Conservation (phyloP, 1,284 basidiomycete genomes). For the Phenoliferia sp. region DNA sequence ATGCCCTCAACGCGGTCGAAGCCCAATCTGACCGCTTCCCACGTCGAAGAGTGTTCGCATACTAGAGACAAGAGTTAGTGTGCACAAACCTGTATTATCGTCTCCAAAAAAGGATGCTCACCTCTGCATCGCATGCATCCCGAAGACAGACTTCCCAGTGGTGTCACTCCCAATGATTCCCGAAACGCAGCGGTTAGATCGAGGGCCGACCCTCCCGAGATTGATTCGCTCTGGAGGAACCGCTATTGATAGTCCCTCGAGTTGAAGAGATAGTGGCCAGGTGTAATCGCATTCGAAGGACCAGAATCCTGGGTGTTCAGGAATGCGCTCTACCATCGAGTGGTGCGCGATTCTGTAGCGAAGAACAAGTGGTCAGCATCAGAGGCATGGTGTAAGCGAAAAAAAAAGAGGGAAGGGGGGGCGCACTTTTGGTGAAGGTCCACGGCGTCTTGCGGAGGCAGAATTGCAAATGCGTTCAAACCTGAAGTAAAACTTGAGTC, state of each 20-base stretch:
- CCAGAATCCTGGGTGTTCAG: not conserved
- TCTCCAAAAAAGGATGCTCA: not conserved
- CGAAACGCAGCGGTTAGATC: not conserved
- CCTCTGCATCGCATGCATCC: not conserved
- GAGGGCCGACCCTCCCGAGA: not conserved
- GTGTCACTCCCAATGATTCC: not conserved
- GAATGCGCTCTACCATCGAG: not conserved
- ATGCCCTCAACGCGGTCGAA: too few relatives aligned
- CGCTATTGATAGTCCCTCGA: not conserved
- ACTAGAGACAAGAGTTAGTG: too few relatives aligned
- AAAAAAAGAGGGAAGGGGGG: too few relatives aligned
- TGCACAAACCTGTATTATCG: too few relatives aligned
- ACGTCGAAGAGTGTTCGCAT: too few relatives aligned
- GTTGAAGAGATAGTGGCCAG: not conserved
- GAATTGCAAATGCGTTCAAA: not conserved
- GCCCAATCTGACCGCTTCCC: too few relatives aligned
- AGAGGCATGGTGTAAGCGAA: not conserved
- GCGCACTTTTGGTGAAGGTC: not conserved
- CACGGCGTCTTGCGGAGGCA: not conserved
- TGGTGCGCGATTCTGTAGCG: not conserved
- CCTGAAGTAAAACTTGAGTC: not conserved
- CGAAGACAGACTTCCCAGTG: not conserved
- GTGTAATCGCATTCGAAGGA: not conserved
- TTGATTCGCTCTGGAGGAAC: not conserved
- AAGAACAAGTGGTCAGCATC: not conserved